Conservation (phyloP, 1,284 basidiomycete genomes). For the Rhodotorula glutinis region DNA sequence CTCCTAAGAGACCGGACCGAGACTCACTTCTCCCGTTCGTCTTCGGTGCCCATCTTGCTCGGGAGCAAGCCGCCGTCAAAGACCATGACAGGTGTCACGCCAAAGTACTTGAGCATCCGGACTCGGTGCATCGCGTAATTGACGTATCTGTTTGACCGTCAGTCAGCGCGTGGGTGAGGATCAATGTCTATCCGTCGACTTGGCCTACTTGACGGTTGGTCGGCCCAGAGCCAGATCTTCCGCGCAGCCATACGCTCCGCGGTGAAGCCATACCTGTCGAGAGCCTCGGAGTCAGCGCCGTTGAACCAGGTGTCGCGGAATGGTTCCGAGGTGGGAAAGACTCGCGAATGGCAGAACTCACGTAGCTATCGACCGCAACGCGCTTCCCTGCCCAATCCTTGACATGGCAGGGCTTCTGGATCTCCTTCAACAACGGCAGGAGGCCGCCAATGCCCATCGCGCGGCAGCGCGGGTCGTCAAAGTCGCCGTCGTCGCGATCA, state of each 20-base stretch:
- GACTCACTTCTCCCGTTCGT: conserved; percentile 63
- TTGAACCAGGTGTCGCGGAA: no score
- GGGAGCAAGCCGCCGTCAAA: conserved; percentile 96
- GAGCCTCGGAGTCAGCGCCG: no score
- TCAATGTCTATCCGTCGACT: neutral
- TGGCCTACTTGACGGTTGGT: conserved; percentile 66
- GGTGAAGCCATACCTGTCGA: conserved; percentile 96
- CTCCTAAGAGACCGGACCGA: neutral
- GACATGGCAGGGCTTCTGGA: conserved; percentile 72
- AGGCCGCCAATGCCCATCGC: conserved; percentile 67
- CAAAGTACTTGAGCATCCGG: conserved; percentile 76
- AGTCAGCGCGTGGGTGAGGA: neutral
- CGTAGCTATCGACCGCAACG: conserved; percentile 39
- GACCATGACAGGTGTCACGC: conserved; percentile 85
- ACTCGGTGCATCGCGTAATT: conserved; percentile 93
- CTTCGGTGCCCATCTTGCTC: conserved; percentile 87
- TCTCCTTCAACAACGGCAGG: conserved; percentile 84
- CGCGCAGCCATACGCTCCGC: conserved; percentile 86
- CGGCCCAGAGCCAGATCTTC: conserved; percentile 82
- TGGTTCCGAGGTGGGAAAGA: no score
- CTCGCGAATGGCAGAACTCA: neutral
- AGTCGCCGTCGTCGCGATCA: neutral
- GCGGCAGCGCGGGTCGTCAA: neutral
- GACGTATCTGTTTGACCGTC: conserved; percentile 67
- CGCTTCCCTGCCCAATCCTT: conserved; percentile 62